phyloP scores from a whole-genome alignment of 805 yeast genomes.

The Barnettozyma californica region DNA sequence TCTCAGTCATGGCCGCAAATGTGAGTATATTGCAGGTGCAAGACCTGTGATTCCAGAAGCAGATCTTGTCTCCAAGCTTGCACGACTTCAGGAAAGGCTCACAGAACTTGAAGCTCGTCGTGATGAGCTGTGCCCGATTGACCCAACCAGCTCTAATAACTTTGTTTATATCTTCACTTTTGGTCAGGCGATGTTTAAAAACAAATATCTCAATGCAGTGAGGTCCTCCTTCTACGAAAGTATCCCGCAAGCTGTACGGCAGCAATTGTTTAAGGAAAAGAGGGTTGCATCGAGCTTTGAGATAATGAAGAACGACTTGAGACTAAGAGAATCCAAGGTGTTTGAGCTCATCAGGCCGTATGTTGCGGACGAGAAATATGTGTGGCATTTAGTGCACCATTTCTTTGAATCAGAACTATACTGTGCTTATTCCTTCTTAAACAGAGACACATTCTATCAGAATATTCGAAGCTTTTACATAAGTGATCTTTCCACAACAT shows the following conservation, averaged over 20 bases:
- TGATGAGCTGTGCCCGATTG: neutral
- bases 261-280: neutral
- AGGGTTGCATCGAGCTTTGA: neutral
- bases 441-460: neutral
- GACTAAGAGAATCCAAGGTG: neutral
- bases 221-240: neutral
- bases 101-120: neutral
- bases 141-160: neutral
- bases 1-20: neutral
- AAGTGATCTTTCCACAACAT: too few species aligned
- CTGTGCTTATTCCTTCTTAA: neutral
- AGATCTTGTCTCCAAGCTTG: neutral
- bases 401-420: slow-evolving; percentile 4
- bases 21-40: neutral
- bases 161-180: neutral
- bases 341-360: neutral
- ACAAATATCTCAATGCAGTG: neutral
- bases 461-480: neutral
- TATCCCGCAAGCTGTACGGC: neutral
- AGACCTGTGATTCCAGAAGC: neutral
- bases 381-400: slow-evolving; percentile 1
- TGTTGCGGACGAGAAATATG: neutral
- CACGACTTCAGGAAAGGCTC: neutral
- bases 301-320: neutral
- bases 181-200: neutral